Conservation (phyloP, 306 rosid species). For the Cucumis melo region DNA sequence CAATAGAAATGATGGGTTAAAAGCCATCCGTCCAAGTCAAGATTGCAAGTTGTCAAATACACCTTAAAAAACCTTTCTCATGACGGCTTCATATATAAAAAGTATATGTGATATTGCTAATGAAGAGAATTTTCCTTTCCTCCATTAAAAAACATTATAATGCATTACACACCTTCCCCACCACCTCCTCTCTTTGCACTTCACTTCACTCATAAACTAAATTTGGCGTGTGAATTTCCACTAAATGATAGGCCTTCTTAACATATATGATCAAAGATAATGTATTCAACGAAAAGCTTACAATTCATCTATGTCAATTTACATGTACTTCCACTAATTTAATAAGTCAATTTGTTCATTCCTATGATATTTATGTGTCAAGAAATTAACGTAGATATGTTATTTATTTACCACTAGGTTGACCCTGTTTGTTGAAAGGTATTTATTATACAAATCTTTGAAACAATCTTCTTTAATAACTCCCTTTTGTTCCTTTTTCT, state of each 20-base stretch:
- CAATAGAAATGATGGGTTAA: background rate
- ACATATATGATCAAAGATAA: background rate
- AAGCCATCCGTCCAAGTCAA: background rate
- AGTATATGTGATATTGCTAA: background rate
- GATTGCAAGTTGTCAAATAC: background rate
- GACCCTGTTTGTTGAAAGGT: no score
- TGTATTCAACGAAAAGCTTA: background rate
- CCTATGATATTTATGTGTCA: no score
- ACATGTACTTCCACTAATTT: no score
- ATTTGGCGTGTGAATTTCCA: background rate
- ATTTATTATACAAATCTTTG: background rate
- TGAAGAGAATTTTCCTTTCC: background rate
- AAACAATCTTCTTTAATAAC: no score
- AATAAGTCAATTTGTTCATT: no score
- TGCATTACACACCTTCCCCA: background rate
- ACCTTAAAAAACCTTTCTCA: background rate
- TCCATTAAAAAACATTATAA: background rate
- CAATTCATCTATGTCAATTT: no score
- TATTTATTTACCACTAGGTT: no score
- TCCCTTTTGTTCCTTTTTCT: conserved; percentile 20
- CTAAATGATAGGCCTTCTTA: background rate
- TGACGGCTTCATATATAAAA: background rate
- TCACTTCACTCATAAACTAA: conserved; percentile 3
- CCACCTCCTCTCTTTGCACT: background rate
- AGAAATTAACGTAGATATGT: no score